Percentiles rank a stretch among this genome's conserved stretches.
These are phyloP conservation scores for Kurtzmaniella natalensis DNA, from an alignment of 1,139 yeast genomes.

Conservation along the genomic window DNA sequence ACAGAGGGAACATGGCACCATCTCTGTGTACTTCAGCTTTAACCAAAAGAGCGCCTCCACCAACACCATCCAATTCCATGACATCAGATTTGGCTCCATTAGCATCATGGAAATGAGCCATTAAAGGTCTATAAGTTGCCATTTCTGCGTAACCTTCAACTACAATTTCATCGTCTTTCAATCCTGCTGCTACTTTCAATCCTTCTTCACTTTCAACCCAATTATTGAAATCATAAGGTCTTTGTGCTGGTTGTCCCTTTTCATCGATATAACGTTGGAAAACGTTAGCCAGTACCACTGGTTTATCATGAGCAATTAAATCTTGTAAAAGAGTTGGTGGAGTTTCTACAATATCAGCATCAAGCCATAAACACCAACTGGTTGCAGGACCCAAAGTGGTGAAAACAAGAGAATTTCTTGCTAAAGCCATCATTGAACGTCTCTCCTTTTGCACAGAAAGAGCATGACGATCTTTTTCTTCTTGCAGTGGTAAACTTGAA, in stretches of 20 bases:
- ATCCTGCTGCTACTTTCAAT: constrained; percentile 58
- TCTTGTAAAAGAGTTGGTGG: constrained; percentile 82
- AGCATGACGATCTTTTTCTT: constrained; percentile 72
- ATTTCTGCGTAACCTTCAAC: constrained; percentile 90
- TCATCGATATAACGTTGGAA: constrained; percentile 72
- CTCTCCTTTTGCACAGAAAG: constrained; percentile 82
- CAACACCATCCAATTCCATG: constrained; percentile 92
- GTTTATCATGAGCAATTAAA: constrained; percentile 78
- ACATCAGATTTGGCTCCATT: constrained; percentile 56
- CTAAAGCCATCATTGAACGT: constrained; percentile 86
- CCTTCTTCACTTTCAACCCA: constrained; percentile 96
- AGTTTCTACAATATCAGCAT: constrained; percentile 88
- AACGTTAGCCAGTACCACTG: constrained; percentile 87
- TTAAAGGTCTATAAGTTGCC: constrained; percentile 92
- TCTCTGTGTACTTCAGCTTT: constrained; percentile 97
- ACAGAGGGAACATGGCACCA: constrained; percentile 98
- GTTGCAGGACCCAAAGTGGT: constrained; percentile 88
- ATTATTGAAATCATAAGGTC: constrained; percentile 94
- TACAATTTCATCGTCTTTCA: constrained; percentile 85
- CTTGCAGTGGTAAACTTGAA: constrained; percentile 60
- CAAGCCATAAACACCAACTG: constrained; percentile 95
- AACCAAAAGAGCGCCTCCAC: constrained; percentile 93
- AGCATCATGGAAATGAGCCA: constrained; percentile 82
- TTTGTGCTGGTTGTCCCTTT: constrained; percentile 51
- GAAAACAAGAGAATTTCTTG: constrained; percentile 85